Evolutionary conservation across 2,329 filamentous ascomycete genomes (phyloP).

Genomic region (Colletotrichum endophyticum): DNA sequence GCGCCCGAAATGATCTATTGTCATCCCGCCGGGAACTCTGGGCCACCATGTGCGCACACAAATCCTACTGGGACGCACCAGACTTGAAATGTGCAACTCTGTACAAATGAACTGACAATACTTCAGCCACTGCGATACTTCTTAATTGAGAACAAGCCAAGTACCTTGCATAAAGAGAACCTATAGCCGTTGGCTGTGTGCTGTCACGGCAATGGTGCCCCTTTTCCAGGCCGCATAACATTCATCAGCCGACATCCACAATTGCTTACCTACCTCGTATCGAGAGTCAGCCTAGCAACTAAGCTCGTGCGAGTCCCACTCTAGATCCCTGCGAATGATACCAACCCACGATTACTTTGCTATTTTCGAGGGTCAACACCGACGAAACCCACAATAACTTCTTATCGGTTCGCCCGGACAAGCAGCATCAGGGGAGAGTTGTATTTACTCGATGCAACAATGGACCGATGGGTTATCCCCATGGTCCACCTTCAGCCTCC

Average conservation of each 20-base stretch:
- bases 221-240: not conserved
- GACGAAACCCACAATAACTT: constrained; percentile 4
- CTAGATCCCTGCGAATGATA: not conserved
- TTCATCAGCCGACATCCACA: not conserved
- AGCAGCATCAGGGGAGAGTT: not conserved
- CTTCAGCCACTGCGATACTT: not conserved
- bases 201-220: not conserved
- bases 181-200: not conserved
- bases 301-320: constrained; percentile 1
- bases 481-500: not conserved
- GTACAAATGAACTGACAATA: not conserved
- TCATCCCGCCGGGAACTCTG: not conserved
- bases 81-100: not conserved
- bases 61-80: not conserved
- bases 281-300: not conserved
- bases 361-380: not conserved
- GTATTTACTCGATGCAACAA: constrained; percentile 7
- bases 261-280: not conserved
- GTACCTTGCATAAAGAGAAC: not conserved
- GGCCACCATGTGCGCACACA: not conserved
- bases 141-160: not conserved
- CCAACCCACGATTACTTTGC: not conserved
- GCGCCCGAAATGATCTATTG: not conserved
- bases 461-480: not conserved
- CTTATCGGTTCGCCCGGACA: not conserved